Conservation (phyloP, 495 filamentous ascomycete species). For the Aeminium ludgeri region DNA sequence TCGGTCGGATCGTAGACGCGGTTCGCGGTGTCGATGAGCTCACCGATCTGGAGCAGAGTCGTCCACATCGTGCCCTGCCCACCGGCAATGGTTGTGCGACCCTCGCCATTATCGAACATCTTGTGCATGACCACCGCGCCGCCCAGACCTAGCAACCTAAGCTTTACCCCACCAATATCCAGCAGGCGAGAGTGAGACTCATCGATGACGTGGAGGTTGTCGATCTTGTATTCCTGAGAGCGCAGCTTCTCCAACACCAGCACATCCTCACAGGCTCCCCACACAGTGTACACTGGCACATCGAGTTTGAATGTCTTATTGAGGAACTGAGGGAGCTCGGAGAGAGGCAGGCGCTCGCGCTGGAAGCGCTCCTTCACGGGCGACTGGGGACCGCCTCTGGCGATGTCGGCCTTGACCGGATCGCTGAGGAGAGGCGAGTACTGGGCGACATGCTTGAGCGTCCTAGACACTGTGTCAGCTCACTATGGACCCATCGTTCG, state of each 20-base stretch:
- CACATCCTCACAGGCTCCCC: conserved; percentile 98
- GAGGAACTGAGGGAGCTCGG: conserved; percentile 83
- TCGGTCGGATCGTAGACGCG: conserved; percentile 96
- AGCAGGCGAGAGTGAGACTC: conserved; percentile 89
- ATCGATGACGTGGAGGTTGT: conserved; percentile 95
- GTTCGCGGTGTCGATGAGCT: conserved; percentile 93
- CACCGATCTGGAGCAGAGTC: conserved; percentile 93
- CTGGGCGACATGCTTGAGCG: conserved; percentile 92
- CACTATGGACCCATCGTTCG: too few species aligned
- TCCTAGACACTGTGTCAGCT: conserved; percentile 38
- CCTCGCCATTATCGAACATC: conserved; percentile 97
- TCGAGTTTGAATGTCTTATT: conserved; percentile 76
- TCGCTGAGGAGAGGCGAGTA: conserved; percentile 92
- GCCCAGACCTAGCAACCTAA: conserved; percentile 82
- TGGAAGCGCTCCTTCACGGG: conserved; percentile 68
- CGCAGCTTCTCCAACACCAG: conserved; percentile 95
- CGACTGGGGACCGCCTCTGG: conserved; percentile 41
- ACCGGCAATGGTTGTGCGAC: conserved; percentile 92
- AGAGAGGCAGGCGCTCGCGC: conserved; percentile 73
- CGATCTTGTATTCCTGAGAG: conserved; percentile 93
- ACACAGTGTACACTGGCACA: conserved; percentile 95
- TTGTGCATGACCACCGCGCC: conserved; percentile 99
- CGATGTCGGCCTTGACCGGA: conserved; percentile 69
- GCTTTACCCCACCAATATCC: conserved; percentile 89
- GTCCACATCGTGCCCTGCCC: conserved; percentile 99